Conservation (phyloP, 108 stramenopile species). For the Fragilariopsis cylindrus region DNA sequence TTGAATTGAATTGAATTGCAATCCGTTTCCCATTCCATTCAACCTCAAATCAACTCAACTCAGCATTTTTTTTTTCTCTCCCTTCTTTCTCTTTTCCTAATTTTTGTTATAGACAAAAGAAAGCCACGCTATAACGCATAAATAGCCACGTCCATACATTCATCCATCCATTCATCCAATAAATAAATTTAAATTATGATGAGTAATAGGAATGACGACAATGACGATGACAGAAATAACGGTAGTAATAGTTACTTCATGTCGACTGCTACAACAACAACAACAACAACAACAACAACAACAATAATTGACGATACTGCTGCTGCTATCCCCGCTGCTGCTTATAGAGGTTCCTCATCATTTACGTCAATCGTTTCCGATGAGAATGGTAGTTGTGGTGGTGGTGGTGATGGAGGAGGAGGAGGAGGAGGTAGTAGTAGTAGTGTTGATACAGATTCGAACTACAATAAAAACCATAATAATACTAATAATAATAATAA, state of each 20-base stretch:
- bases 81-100: too few species aligned
- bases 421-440: too few species aligned
- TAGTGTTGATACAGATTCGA: too few species aligned
- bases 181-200: too few species aligned
- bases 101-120: too few species aligned
- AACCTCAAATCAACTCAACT: too few species aligned
- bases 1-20: not conserved
- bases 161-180: too few species aligned
- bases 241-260: not conserved
- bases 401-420: not conserved
- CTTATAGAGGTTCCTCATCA: not conserved
- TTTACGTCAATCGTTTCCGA: not conserved
- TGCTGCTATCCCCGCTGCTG: not conserved
- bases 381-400: not conserved
- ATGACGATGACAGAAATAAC: not conserved
- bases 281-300: too few species aligned
- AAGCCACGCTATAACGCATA: too few species aligned
- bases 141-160: too few species aligned
- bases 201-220: not conserved
- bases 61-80: too few species aligned
- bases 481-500: not conserved
- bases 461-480: not conserved
- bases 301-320: not conserved
- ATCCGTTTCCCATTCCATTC: not conserved
- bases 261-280: not conserved